Conservation (phyloP, 1,139 yeast genomes). For the Debaryomyces subglobosus region DNA sequence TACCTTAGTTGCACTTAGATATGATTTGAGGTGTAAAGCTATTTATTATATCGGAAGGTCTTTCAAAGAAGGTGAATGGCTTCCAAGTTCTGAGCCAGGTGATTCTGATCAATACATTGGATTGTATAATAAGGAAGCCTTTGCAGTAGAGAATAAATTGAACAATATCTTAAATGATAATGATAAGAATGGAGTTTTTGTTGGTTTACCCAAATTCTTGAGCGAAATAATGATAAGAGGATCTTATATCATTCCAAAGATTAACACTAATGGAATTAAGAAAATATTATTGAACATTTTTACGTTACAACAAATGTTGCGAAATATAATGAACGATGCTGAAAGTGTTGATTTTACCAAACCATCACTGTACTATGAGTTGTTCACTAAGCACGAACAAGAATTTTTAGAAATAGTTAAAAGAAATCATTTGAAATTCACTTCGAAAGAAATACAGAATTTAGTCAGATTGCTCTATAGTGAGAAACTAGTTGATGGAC, state of each 20-base stretch:
- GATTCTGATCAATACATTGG: slow-evolving; percentile 68
- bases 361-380: slow-evolving; percentile 61
- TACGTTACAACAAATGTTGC: slow-evolving; percentile 74
- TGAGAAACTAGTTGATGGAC: slow-evolving; percentile 47
- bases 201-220: slow-evolving; percentile 61
- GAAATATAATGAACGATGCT: slow-evolving; percentile 61
- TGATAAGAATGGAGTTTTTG: slow-evolving; percentile 37
- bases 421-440: slow-evolving; percentile 20
- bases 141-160: slow-evolving; percentile 49
- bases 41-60: slow-evolving; percentile 61
- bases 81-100: slow-evolving; percentile 54
- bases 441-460: slow-evolving; percentile 33
- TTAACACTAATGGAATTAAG: slow-evolving; percentile 69
- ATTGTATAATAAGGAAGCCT: slow-evolving; percentile 61
- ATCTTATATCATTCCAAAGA: slow-evolving; percentile 55
- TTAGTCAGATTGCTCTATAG: slow-evolving; percentile 46
- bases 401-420: slow-evolving; percentile 29
- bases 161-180: slow-evolving; percentile 28
- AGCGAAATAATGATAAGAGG: slow-evolving; percentile 62
- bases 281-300: slow-evolving; percentile 69
- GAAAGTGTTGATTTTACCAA: slow-evolving; percentile 60
- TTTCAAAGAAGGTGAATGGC: slow-evolving; percentile 45
- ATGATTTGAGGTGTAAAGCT: slow-evolving; percentile 65
- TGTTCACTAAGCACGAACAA: slow-evolving; percentile 50
- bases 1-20: slow-evolving; percentile 60